These are phyloP conservation scores for Gamsiella multidivaricata DNA, from an alignment of 192 early-diverging fungal species.

Conservation along the genomic window DNA sequence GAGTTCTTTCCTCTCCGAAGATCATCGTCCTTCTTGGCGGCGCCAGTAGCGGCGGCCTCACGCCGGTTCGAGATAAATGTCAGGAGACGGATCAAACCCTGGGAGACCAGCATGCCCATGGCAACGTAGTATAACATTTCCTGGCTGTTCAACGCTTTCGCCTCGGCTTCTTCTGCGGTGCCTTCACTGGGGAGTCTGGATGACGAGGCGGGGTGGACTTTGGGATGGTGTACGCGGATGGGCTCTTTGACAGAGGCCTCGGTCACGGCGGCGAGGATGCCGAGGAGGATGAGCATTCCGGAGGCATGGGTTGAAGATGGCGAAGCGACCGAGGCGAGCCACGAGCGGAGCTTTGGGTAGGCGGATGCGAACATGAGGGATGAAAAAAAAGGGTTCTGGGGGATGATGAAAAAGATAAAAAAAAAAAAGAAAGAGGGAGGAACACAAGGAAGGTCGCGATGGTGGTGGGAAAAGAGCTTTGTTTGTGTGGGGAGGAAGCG, in stretches of 20 bases:
- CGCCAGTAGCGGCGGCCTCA: constrained; percentile 28
- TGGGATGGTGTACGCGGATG: constrained; percentile 22
- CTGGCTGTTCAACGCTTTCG: constrained; percentile 5
- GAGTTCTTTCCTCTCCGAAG: constrained; percentile 7
- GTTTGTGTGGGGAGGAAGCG: no score
- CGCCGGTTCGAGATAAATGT: constrained; percentile 41
- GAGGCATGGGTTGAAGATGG: constrained; percentile 51
- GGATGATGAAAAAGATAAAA: neutral
- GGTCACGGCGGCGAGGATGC: constrained; percentile 39
- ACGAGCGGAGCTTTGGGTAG: constrained; percentile 40
- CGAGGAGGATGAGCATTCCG: constrained; percentile 50
- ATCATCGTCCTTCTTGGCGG: constrained; percentile 38
- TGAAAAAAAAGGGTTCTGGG: neutral
- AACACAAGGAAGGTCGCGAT: neutral
- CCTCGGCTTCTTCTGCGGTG: neutral
- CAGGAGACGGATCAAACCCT: constrained; percentile 44
- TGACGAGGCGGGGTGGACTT: neutral
- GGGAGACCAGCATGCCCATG: constrained; percentile 48
- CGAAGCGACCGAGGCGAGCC: constrained; percentile 43
- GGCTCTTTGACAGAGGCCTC: constrained; percentile 27
- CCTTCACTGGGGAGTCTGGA: neutral
- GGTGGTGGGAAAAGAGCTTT: neutral
- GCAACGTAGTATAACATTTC: constrained; percentile 48
- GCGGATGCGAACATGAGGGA: constrained; percentile 18
- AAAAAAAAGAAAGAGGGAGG: constrained; percentile 5